These are phyloP conservation scores for Stephanodiscus minutulus DNA, from an alignment of 108 stramenopile species.

Conservation along the genomic window DNA sequence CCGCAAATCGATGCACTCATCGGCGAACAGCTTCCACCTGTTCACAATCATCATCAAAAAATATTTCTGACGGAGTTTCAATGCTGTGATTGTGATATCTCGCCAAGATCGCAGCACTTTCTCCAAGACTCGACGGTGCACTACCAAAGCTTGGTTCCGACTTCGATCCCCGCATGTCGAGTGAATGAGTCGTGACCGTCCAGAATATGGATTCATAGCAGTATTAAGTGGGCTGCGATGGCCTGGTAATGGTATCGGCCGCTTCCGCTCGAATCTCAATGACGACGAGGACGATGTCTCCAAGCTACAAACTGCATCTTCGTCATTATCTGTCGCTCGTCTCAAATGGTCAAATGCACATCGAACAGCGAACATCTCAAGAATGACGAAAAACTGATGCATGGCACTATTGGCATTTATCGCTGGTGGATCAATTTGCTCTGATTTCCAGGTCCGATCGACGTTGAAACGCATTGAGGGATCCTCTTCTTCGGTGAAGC, in stretches of 20 bases:
- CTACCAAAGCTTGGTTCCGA: neutral
- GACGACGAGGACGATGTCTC: neutral
- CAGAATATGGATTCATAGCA: too few relatives aligned
- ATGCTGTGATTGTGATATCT: neutral
- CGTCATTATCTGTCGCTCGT: neutral
- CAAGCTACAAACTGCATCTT: neutral
- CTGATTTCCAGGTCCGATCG: neutral
- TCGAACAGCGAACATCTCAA: constrained; percentile 10
- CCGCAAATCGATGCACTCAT: constrained; percentile 19
- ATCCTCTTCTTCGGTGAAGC: neutral
- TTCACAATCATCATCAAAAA: constrained; percentile 46
- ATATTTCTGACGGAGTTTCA: constrained; percentile 15
- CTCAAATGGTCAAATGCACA: constrained; percentile 27
- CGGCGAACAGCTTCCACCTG: constrained; percentile 25
- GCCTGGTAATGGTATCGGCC: neutral
- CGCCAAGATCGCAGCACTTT: constrained; percentile 23
- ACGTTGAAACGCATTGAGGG: neutral
- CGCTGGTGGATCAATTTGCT: neutral
- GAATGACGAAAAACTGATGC: neutral
- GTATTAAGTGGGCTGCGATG: too few relatives aligned
- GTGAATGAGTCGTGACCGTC: too few relatives aligned
- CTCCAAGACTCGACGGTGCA: neutral
- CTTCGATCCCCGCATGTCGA: neutral
- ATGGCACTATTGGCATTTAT: neutral
- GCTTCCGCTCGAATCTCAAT: neutral